Percentiles rank a stretch among this genome's conserved stretches.
These are phyloP conservation scores for Heliocybe sulcata DNA, from an alignment of 1,284 basidiomycete species.

Conservation along the genomic window DNA sequence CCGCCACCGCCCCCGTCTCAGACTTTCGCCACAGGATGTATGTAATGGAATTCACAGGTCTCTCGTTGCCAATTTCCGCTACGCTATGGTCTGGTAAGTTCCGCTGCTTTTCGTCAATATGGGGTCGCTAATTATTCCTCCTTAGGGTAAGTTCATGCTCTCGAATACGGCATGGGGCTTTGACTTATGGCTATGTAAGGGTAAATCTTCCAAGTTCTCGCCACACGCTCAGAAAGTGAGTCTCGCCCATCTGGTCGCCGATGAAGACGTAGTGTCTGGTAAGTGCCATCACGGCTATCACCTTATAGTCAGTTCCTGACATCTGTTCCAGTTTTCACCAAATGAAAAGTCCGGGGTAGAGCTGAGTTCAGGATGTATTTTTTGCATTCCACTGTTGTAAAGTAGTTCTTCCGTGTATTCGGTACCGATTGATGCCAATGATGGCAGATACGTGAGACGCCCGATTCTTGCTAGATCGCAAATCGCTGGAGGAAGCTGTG, in stretches of 20 bases:
- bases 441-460: not conserved
- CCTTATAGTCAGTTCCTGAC: not conserved
- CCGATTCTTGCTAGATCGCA: not conserved
- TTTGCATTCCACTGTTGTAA: not conserved
- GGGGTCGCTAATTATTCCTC: not conserved
- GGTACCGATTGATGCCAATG: not conserved
- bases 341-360: constrained; percentile 15
- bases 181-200: constrained; percentile 34
- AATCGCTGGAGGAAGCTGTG: not conserved
- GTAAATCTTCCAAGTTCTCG: constrained; percentile 84
- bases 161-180: constrained; percentile 18
- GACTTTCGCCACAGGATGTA: constrained; percentile 47
- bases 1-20: not conserved
- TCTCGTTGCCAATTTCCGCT: constrained; percentile 85
- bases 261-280: constrained; percentile 95
- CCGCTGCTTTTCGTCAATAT: not conserved
- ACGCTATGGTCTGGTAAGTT: constrained; percentile 82
- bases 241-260: constrained; percentile 79
- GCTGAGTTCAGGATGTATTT: not conserved
- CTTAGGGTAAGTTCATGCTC: constrained; percentile 9
- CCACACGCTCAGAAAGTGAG: constrained; percentile 95
- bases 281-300: constrained; percentile 24
- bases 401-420: not conserved
- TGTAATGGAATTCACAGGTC: constrained; percentile 91
- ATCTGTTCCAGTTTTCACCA: constrained; percentile 25